phyloP scores from a whole-genome alignment of 2,329 filamentous ascomycete species.

The Neofusicoccum sp. region DNA sequence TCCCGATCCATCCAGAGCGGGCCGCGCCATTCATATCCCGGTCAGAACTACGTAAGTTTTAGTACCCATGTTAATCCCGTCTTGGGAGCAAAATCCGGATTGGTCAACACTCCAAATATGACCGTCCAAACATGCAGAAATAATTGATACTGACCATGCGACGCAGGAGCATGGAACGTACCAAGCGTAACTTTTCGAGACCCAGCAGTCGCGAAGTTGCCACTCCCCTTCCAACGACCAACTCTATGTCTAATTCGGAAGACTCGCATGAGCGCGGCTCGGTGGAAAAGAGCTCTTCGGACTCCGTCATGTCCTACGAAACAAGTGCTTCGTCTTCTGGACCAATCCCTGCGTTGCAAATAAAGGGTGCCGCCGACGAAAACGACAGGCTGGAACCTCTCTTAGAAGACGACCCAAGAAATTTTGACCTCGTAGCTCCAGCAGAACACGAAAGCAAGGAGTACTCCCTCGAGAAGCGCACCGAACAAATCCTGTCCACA shows the following conservation, averaged over 20 bases:
- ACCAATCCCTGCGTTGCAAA: constrained; percentile 47
- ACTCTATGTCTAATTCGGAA: constrained; percentile 27
- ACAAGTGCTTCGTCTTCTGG: constrained; percentile 37
- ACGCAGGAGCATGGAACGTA: not conserved
- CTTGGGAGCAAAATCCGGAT: no score
- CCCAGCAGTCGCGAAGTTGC: constrained; percentile 22
- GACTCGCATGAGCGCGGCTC: constrained; percentile 23
- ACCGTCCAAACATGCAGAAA: not conserved
- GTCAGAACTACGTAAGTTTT: constrained; percentile 5
- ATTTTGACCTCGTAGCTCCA: constrained; percentile 57
- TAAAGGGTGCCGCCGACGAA: constrained; percentile 45
- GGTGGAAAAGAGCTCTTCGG: constrained; percentile 33
- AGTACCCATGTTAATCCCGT: no score
- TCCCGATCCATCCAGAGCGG: not conserved
- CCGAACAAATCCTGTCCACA: constrained; percentile 66
- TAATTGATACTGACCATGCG: not conserved
- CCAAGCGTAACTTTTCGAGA: constrained; percentile 20
- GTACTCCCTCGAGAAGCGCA: constrained; percentile 65
- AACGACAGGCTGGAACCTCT: constrained; percentile 50
- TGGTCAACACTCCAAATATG: no score
- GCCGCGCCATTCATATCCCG: not conserved
- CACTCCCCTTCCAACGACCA: constrained; percentile 8
- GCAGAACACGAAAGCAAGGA: constrained; percentile 31
- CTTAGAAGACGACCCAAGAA: constrained; percentile 56
- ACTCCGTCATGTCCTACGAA: constrained; percentile 40